Conservation (phyloP, 176 grass and related monocot species). For the Eremochloa ophiuroides region DNA sequence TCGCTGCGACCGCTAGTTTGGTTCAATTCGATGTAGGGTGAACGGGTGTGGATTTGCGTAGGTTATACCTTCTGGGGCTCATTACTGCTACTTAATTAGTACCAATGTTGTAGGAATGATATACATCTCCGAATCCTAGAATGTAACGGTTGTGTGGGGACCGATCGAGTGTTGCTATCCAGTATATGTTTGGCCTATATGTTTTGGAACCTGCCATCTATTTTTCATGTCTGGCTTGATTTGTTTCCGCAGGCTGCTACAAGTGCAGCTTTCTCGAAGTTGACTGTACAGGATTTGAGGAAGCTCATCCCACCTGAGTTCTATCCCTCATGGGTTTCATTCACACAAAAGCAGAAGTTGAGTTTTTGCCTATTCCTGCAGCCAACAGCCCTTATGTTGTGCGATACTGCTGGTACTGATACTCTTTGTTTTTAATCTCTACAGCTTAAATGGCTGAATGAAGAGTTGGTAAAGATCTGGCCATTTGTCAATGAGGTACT, state of each 20-base stretch:
- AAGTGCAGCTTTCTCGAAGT: slow-evolving; percentile 64
- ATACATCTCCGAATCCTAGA: not conserved
- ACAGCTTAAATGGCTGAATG: slow-evolving; percentile 95
- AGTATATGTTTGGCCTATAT: not conserved
- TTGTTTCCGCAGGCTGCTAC: slow-evolving; percentile 47
- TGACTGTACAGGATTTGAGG: slow-evolving; percentile 74
- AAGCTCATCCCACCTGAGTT: slow-evolving; percentile 68
- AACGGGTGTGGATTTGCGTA: not conserved
- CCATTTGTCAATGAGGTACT: slow-evolving; percentile 85
- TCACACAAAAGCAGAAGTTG: slow-evolving; percentile 88
- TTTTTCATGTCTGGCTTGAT: slow-evolving; percentile 1
- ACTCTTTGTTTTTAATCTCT: slow-evolving; percentile 13
- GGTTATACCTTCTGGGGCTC: not conserved
- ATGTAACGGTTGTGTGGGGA: not conserved
- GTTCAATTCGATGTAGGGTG: not conserved
- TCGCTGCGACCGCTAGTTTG: not conserved
- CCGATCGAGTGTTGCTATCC: no score
- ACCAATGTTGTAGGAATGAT: not conserved
- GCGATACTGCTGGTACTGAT: slow-evolving; percentile 38
- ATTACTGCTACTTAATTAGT: not conserved
- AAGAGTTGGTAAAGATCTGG: slow-evolving; percentile 80
- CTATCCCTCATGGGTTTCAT: slow-evolving; percentile 97
- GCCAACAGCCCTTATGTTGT: not conserved
- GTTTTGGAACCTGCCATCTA: not conserved
- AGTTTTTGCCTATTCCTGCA: slow-evolving; percentile 25